Evolutionary conservation across 192 early-diverging fungal genomes (phyloP), one percentile per base, ranked within the genome.

Genomic region (Gonapodya sp.): DNA sequence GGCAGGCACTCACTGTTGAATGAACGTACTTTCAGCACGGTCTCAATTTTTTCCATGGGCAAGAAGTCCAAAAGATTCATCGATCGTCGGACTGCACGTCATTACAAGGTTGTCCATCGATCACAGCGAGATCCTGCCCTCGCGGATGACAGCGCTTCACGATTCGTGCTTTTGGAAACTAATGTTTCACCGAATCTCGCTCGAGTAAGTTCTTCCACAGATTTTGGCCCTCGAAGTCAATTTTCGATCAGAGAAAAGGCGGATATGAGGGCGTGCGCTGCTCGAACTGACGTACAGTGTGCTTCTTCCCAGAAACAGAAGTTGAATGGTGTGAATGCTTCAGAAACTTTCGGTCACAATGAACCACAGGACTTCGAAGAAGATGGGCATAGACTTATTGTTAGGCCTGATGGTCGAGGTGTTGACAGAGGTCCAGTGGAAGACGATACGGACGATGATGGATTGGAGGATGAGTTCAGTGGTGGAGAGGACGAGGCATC

Each of bases 121-220:
- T 98, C 97, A 30, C 96, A 97, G 86, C 89, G 94, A 79, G 97
- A 99, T 86, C 95, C 96, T 36, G 87, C 92, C 75, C 91, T 95
- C 72, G 93, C 93, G 34, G 96, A 98, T 82, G 89, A 92, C 32
- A 90, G 91, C 30, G 89, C 93, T 2, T 91, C 93, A 1, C 87
- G 90, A 73, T 89, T 91, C 80, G 96, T 99, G 2, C 88, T 99
- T 35, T 90, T 93, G 64, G 46, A 64, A 24, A 64, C 46, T 8
- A 24, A 64, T 34, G 92, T 93, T 30, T 87, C 86, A 34, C 79
- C 88, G 72, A 96, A 96, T 79, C 34, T 89, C 2, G 82, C 90
- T 14, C 85, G 86, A 82, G 92, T 88, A 73, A 83, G 84, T 18
- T 73, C 80, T 8, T 73, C 46, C 18, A 80, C 85, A 34, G 84